Evolutionary conservation across 2,329 filamentous ascomycete species (phyloP).

Genomic region (Fusarium albidum): DNA sequence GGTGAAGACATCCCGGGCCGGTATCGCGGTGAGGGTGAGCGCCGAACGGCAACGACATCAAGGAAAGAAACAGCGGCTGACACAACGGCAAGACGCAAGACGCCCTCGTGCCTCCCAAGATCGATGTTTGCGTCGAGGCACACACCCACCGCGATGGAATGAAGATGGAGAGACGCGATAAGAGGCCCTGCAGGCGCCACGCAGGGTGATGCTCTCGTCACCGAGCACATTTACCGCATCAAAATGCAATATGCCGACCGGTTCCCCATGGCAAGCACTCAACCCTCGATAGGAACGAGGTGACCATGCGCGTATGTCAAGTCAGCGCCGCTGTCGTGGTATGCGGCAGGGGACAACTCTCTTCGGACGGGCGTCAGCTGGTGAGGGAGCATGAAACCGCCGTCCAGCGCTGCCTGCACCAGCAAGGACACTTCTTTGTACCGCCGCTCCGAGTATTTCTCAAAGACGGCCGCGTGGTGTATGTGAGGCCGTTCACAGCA

Average conservation of each 20-base stretch:
- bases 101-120: neutral
- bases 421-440: constrained; percentile 86
- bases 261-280: constrained; percentile 11
- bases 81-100: neutral
- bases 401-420: constrained; percentile 77
- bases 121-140: constrained; percentile 1
- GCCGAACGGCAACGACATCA: constrained; percentile 11
- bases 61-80: constrained; percentile 15
- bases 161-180: constrained; percentile 13
- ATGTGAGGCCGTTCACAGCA: constrained; percentile 83
- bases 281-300: constrained; percentile 45
- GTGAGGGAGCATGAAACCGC: constrained; percentile 62
- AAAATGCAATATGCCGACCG: constrained; percentile 9
- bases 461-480: constrained; percentile 87
- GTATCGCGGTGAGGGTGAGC: constrained; percentile 12
- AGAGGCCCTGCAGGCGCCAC: constrained; percentile 18
- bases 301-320: constrained; percentile 39
- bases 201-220: constrained; percentile 6
- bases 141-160: neutral
- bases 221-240: constrained; percentile 4
- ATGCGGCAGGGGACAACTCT: constrained; percentile 26
- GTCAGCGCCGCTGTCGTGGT: constrained; percentile 37
- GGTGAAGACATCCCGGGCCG: constrained; percentile 15
- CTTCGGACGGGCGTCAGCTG: constrained; percentile 50
- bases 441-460: constrained; percentile 89